Evolutionary conservation across 345 rosid species (phyloP), one percentile per base, ranked within the genome.

Genomic region (Eucalyptus lansdowneana): DNA sequence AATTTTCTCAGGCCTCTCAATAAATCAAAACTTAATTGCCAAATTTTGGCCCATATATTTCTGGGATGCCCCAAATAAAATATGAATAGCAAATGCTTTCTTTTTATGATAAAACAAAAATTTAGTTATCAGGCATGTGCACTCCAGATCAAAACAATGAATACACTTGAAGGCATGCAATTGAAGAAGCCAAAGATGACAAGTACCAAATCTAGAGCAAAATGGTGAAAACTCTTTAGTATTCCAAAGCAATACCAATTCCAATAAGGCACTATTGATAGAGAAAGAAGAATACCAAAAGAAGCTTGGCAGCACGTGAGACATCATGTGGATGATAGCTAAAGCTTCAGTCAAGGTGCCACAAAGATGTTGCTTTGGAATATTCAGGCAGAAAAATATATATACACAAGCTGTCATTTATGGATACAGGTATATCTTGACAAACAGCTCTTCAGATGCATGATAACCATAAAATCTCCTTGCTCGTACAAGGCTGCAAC

Each of bases 391-490:
- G 25, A 37, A 81, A 56, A 91, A 90, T 24, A 90, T 85, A 90
- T 10, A 54, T 17, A 60, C 12, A 85, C 45, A 51, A 31, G 37
- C 47, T 14, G 34, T 37, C 50, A 9, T 85, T 50, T 44, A 91
- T 31, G 99, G 99, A 98, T 97, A 97, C 99, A 98, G 88, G 89
- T 95, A 94, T 90, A 98, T 96, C 94, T 98, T 98, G 91, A 97
- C 88, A 94, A 97, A 98, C 31, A 97, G 94, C 94, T 96, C 99
- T 91, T 97, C 99, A 9, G 92, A 91, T 88, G 97, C 90, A 90
- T 96, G 95, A 90, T 95, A 97, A 72, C 99, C 99, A 92, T 97
- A 97, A 92, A 97, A 94, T 90, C 91, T 95, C 95, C 92, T 96
- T 6, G 96, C 99, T 81, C 95, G 94, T 53, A 98, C 99, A 92